Conservation (phyloP, 257 asterid species). For the Plantago ovata region DNA sequence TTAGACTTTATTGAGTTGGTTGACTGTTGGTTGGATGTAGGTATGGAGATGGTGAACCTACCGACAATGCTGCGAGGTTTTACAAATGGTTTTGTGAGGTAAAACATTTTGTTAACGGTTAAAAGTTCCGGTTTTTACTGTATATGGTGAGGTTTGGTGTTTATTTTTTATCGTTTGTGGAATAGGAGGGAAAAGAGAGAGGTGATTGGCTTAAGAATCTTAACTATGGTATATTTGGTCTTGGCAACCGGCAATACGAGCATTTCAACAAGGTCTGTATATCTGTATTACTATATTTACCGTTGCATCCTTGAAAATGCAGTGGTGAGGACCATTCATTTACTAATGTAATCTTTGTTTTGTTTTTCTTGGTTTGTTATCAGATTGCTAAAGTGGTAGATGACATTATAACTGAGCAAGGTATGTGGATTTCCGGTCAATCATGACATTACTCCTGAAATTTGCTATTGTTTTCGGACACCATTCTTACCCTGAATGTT, state of each 20-base stretch:
- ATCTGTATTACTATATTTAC: neutral
- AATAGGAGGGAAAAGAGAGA: conserved; percentile 64
- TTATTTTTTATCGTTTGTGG: conserved; percentile 18
- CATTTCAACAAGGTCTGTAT: conserved; percentile 90
- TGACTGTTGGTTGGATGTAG: conserved; percentile 57
- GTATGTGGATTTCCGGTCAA: conserved; percentile 33
- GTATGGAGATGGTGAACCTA: conserved; percentile 99
- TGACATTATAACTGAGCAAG: conserved; percentile 62
- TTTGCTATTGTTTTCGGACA: neutral
- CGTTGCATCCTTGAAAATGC: neutral
- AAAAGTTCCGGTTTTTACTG: conserved; percentile 5
- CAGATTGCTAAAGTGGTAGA: conserved; percentile 94
- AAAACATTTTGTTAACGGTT: conserved; percentile 1
- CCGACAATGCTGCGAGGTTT: conserved; percentile 96
- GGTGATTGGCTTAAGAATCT: conserved; percentile 81
- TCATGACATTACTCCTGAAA: neutral
- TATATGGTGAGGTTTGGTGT: conserved; percentile 15
- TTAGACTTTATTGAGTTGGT: conserved; percentile 33
- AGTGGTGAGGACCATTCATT: neutral
- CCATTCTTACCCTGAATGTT: conserved; percentile 18
- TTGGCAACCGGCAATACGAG: conserved; percentile 97
- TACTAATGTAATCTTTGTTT: conserved; percentile 16
- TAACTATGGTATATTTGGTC: conserved; percentile 88
- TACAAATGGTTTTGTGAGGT: conserved; percentile 98
- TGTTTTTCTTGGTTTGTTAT: conserved; percentile 21